Evolutionary conservation across 192 early-diverging fungal species (phyloP), one percentile per base, ranked within the genome.

Genomic region (Lobosporangium transversale): DNA sequence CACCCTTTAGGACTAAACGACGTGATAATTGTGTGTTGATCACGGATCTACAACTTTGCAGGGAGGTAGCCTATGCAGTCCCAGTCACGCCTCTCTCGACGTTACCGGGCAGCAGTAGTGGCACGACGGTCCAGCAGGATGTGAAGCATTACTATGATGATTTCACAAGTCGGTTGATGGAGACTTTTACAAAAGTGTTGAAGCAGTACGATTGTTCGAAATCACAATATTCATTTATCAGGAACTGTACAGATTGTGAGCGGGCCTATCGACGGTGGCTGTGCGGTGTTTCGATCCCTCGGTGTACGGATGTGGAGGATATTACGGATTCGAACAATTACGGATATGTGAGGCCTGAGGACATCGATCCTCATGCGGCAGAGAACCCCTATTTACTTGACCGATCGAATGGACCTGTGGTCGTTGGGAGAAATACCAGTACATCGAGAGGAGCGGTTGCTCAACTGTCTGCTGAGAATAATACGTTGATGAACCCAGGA

Each of bases 231-330:
- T 88, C 87, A 4, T 73, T 88, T 40, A 79, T 86, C 18, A 78
- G 84, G 18, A 84, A 82, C 37, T 88, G 87, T 49, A 73, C 62
- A 24, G 87, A 88, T 56, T 88, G 87, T 63, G 44, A 50, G 12
- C 59, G 58, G 9, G 83, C 83, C 48, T 88, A 88, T 43, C 84
- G 85, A 49, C 64, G 81, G 17, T 88, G 87, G 87, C 63, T 88
- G 15, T 88, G 87, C 30, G 51, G 80, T 21, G 75, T 86, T 10
- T 63, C 78, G 29, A 86, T 88, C 43, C 87, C 87, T 18, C 85
- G 87, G 3, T 88, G 87, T 59, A 68, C 80, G 24, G 78, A 79
- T 58, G 50, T 50, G 27, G 79, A 81, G 29, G 73, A 67, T 44
- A 26, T 76, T 7, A 45, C 27, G 27, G 58, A 67, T 40, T 21